Evolutionary conservation across 306 rosid species (phyloP).

Genomic region (Casuarina cunninghamiana): DNA sequence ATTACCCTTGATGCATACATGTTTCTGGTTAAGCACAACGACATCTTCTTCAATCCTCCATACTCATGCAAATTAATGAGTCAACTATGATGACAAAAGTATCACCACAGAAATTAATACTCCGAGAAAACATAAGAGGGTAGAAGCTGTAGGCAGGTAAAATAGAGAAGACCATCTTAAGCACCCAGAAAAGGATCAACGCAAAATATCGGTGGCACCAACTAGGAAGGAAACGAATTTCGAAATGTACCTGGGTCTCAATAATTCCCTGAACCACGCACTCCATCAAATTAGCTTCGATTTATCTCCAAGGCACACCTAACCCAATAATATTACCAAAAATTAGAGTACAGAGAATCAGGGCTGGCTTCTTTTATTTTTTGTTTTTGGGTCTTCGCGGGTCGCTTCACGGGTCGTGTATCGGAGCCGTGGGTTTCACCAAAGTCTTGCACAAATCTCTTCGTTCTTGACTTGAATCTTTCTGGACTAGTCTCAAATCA

Average conservation of each 20-base stretch:
- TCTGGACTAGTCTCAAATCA: no score
- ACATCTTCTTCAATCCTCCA: background rate
- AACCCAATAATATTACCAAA: background rate
- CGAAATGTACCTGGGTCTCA: conserved; percentile 64
- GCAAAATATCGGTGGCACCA: background rate
- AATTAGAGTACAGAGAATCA: background rate
- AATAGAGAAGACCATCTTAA: background rate
- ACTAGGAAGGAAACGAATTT: conserved; percentile 7
- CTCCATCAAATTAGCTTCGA: conserved; percentile 51
- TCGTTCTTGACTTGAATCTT: no score
- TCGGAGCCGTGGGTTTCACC: no score
- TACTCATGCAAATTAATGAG: background rate
- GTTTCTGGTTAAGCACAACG: background rate
- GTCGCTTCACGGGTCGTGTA: no score
- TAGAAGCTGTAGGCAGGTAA: background rate
- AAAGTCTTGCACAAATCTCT: no score
- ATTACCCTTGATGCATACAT: background rate
- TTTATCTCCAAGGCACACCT: conserved; percentile 1
- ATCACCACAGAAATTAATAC: background rate
- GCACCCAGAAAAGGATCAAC: no score
- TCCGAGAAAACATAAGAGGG: background rate
- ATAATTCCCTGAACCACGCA: conserved; percentile 93
- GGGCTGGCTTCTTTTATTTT: no score
- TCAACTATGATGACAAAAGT: background rate
- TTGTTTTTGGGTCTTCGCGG: no score